phyloP scores from a whole-genome alignment of 2,329 filamentous ascomycete genomes.

The Ophiostoma sp. region DNA sequence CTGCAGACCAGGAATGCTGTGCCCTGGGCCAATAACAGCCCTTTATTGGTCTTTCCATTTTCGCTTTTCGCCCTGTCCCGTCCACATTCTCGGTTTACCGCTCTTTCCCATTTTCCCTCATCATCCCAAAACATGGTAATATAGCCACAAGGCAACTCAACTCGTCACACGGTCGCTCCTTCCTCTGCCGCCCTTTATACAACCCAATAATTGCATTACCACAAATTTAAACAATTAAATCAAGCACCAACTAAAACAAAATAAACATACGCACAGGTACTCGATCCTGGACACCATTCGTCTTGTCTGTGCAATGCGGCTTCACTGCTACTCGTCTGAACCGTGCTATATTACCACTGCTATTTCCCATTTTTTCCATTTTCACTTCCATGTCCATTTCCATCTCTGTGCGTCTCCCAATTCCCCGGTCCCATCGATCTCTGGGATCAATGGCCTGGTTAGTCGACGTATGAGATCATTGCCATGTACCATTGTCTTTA shows the following conservation, averaged over 20 bases:
- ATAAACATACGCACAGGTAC: constrained; percentile 2
- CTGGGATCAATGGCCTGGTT: constrained; percentile 22
- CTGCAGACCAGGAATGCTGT: background rate
- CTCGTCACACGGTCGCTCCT: constrained; percentile 1
- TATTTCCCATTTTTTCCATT: constrained; percentile 3
- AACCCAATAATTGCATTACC: background rate
- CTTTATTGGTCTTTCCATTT: background rate
- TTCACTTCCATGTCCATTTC: background rate
- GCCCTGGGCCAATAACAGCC: background rate
- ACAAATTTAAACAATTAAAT: background rate
- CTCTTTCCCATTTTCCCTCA: background rate
- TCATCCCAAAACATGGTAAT: no score
- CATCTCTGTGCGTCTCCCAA: constrained; percentile 8
- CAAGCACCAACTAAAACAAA: background rate
- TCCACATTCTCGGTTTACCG: background rate
- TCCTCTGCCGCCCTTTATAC: background rate
- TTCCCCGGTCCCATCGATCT: constrained; percentile 24
- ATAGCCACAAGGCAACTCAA: background rate
- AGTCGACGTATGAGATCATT: constrained; percentile 13
- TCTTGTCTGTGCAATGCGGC: background rate
- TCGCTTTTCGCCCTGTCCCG: background rate
- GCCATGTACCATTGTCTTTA: background rate
- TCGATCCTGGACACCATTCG: background rate
- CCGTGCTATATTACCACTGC: constrained; percentile 4
- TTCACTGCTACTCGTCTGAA: background rate